Base-by-base conservation (phyloP, 495 filamentous ascomycete species). In the Copromyces sp. region DNA sequence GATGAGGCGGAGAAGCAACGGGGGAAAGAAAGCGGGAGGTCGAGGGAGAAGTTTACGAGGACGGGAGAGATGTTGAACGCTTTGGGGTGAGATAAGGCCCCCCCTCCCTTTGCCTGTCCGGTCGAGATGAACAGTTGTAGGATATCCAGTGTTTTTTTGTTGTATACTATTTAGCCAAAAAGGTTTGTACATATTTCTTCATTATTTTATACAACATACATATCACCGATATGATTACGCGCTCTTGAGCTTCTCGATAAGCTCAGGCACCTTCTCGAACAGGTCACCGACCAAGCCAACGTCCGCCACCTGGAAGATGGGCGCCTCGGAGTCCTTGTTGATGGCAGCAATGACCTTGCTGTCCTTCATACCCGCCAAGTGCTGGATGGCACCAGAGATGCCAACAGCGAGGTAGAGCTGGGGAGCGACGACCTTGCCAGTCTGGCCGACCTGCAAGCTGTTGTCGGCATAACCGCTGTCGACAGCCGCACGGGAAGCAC, bases 391-490 rank as follows among this genome's bases (percentile, higher is more conserved):
- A 68, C 95, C 95, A 7, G 92, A 95, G 78, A 99, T 98, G 77
- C 95, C 95, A 17, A 94, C 95, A 39, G 93, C 95, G 72, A 99
- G 87, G 80, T 99, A 99, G 73, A 98, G 84, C 82, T 99, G 91
- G 71, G 95, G 95, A 53, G 95, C 95, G 40, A 99, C 94, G 73
- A 97, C 96, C 89, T 99, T 99, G 73, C 95, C 95, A 8, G 95
- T 99, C 84, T 99, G 95, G 12, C 95, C 95, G 74, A 99, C 94
- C 83, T 99, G 95, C 78, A 99, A 83, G 83, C 93, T 97, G 88
- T 99, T 99, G 83, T 99, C 95, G n/a, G 96, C 96, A 78, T 97
- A 99, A 14, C 95, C 95, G 74, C 93, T 95, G 84, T 99, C 95
- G 16, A 99, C 96, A 4, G 95, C 95, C 16, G 95, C 95, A 75